A percentile compares a stretch with the other conserved stretches of the same genome.
phyloP scores from a whole-genome alignment of 495 filamentous ascomycete genomes.

The Podospora sp. region DNA sequence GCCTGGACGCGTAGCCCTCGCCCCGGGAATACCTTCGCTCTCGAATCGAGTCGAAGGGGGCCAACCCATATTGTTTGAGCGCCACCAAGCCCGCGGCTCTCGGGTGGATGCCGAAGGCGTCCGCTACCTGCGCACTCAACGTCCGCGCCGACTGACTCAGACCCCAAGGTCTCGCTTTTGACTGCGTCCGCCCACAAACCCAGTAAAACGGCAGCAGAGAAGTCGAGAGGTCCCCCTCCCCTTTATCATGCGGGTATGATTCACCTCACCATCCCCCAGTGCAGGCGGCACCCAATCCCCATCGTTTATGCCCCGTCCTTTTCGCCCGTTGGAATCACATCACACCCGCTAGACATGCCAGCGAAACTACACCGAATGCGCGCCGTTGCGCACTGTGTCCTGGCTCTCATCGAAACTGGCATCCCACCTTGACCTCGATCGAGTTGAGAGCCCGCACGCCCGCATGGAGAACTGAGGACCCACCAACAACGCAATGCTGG shows the following conservation, averaged over 20 bases:
- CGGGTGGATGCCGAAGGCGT: not conserved
- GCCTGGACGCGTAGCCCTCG: not conserved
- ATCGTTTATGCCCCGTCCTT: not conserved
- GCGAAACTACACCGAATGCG: not conserved
- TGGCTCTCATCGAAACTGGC: not conserved
- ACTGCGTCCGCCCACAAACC: not conserved
- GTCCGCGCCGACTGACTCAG: conserved; percentile 6
- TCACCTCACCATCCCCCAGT: not conserved
- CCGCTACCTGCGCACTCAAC: not conserved
- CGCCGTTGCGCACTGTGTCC: not conserved
- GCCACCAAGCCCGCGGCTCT: not conserved
- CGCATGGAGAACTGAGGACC: too few relatives aligned
- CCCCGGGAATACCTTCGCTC: not conserved
- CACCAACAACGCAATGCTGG: not conserved
- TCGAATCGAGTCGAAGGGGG: not conserved
- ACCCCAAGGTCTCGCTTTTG: not conserved
- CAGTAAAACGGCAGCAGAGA: not conserved
- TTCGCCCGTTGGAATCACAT: not conserved
- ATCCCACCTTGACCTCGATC: not conserved
- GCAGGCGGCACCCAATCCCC: not conserved
- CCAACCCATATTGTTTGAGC: not conserved
- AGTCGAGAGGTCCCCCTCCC: not conserved
- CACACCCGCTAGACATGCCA: not conserved
- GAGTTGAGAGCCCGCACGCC: not conserved
- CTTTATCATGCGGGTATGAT: not conserved